Percentiles rank a stretch among this genome's conserved stretches.
Evolutionary conservation across 208 protist genomes (phyloP).

Genomic region (Trypanosoma melophagium): DNA sequence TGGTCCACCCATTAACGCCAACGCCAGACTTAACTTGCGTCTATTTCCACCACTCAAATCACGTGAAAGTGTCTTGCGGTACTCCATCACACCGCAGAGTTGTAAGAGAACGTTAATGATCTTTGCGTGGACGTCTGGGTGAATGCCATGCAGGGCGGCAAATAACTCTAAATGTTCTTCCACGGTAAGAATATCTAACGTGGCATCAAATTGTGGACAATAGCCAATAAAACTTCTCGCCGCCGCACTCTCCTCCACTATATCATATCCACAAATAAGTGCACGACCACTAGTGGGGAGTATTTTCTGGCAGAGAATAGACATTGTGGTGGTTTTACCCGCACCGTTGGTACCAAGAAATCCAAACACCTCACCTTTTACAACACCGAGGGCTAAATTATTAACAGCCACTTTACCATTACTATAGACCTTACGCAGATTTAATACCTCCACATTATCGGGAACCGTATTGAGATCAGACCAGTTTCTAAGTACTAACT

Average conservation of each 20-base stretch:
- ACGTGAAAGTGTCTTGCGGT: conserved; percentile 32
- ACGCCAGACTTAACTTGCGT: conserved; percentile 75
- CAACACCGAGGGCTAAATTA: conserved; percentile 67
- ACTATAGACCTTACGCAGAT: conserved; percentile 63
- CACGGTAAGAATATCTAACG: conserved; percentile 90
- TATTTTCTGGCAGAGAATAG: conserved; percentile 76
- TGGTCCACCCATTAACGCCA: conserved; percentile 80
- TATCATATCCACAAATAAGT: conserved; percentile 51
- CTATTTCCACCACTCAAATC: conserved; percentile 81
- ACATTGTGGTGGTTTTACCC: conserved; percentile 85
- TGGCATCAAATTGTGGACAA: conserved; percentile 96
- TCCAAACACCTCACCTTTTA: conserved; percentile 73
- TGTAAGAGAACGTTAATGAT: conserved; percentile 38
- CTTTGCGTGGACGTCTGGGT: neutral
- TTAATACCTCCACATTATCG: conserved; percentile 51
- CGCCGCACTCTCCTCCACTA: conserved; percentile 38
- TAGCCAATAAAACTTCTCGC: conserved; percentile 87
- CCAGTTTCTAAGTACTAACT: too few species aligned
- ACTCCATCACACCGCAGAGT: conserved; percentile 43
- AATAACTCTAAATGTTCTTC: conserved; percentile 92
- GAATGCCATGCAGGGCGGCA: conserved; percentile 62
- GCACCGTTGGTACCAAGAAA: too few species aligned
- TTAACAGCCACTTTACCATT: conserved; percentile 70
- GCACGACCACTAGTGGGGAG: conserved; percentile 53
- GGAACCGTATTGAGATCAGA: too few species aligned